phyloP scores from a whole-genome alignment of 78 protist species.

The Dictyostelium brefeldianum region DNA sequence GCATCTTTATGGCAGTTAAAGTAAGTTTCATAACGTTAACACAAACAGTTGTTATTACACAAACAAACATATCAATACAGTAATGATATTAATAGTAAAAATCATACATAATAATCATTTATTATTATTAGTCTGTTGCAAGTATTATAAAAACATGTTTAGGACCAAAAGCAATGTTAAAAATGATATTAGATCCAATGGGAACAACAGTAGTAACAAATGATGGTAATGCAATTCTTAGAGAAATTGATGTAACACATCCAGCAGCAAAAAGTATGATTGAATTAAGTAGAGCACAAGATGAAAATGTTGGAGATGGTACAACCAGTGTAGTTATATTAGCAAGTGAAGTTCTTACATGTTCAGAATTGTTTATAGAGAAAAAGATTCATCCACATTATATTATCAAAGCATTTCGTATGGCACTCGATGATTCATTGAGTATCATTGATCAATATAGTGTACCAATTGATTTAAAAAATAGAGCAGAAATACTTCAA shows the following conservation, averaged over 20 bases:
- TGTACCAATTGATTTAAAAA: constrained; percentile 86
- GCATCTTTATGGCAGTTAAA: constrained; percentile 96
- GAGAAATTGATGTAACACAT: constrained; percentile 99
- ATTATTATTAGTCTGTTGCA: constrained; percentile 90
- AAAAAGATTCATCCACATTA: constrained; percentile 94
- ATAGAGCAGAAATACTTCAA: constrained; percentile 82
- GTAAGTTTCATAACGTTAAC: constrained; percentile 67
- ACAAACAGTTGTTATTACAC: too few relatives aligned
- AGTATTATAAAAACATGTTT: constrained; percentile 96
- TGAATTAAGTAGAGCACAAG: constrained; percentile 97
- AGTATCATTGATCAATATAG: constrained; percentile 80
- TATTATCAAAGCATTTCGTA: constrained; percentile 89
- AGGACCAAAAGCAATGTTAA: constrained; percentile 99
- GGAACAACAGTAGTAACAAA: constrained; percentile 98
- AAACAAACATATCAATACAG: background rate
- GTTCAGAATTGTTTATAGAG: constrained; percentile 94
- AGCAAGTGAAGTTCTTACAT: constrained; percentile 94
- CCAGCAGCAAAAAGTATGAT: constrained; percentile 99
- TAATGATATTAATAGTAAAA: background rate
- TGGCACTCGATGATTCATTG: constrained; percentile 96
- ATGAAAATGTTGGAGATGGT: constrained; percentile 99
- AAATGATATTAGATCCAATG: constrained; percentile 99
- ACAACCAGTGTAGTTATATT: constrained; percentile 98
- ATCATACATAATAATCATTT: background rate
- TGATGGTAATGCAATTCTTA: constrained; percentile 99